Conservation (phyloP, 2,329 filamentous ascomycete genomes). For the Cylindrodendrum hubeiense region DNA sequence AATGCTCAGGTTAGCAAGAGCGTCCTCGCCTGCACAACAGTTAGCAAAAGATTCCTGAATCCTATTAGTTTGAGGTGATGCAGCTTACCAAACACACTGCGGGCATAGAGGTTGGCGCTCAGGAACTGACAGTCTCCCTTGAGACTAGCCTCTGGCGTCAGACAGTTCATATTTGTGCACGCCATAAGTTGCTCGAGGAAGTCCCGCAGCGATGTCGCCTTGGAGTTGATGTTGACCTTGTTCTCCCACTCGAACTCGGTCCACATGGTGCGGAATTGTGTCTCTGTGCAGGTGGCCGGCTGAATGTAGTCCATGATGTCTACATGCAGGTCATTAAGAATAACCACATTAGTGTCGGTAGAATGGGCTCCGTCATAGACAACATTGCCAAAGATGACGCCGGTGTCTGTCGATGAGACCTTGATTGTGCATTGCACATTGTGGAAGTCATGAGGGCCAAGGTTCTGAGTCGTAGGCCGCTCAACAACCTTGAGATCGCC, state of each 20-base stretch:
- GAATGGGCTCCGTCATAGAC: conserved; percentile 95
- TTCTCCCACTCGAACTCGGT: conserved; percentile 99
- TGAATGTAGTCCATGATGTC: conserved; percentile 99
- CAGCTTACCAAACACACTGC: conserved; percentile 95
- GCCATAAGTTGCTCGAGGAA: conserved; percentile 97
- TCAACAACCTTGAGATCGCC: conserved; percentile 99
- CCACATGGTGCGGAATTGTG: conserved; percentile 99
- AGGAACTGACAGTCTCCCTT: conserved; percentile 98
- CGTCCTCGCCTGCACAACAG: conserved; percentile 86
- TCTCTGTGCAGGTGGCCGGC: conserved; percentile 95
- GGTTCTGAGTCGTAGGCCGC: conserved; percentile 93
- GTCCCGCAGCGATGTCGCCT: conserved; percentile 89
- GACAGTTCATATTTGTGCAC: conserved; percentile 97
- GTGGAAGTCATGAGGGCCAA: conserved; percentile 95
- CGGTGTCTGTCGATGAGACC: conserved; percentile 96
- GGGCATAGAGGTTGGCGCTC: conserved; percentile 95
- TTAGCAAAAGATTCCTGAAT: conserved; percentile 38
- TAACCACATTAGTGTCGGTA: conserved; percentile 95
- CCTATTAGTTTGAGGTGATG: background rate
- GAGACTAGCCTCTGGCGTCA: conserved; percentile 95
- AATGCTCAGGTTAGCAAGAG: conserved; percentile 95
- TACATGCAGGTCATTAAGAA: conserved; percentile 96
- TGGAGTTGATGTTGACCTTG: conserved; percentile 99
- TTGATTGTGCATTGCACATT: conserved; percentile 99
- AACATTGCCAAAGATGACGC: conserved; percentile 98